Percentiles rank a stretch among this genome's conserved stretches.
phyloP scores from a whole-genome alignment of 257 asterid genomes.

The Solanum chiquidenum region DNA sequence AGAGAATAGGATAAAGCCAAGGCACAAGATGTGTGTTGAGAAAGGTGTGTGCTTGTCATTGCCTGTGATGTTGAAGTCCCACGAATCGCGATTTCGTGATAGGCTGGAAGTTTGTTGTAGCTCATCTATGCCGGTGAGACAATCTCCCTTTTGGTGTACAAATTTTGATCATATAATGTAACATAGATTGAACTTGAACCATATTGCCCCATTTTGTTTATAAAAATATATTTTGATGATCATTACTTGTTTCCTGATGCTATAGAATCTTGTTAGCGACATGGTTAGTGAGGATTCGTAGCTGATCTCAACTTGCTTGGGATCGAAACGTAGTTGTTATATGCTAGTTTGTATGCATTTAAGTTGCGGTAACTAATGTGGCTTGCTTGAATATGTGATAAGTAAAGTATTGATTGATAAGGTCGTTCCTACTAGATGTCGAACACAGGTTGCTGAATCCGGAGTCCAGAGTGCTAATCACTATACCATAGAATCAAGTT shows the following conservation, averaged over 20 bases:
- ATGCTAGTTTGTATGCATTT: not conserved
- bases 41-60: constrained; percentile 67
- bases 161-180: constrained; percentile 21
- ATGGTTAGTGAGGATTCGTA: not conserved
- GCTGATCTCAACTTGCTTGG: not conserved
- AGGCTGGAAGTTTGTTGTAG: constrained; percentile 66
- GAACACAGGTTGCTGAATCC: constrained; percentile 99
- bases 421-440: constrained; percentile 86
- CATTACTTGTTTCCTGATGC: not conserved
- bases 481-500: constrained; percentile 41
- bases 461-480: constrained; percentile 98
- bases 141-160: constrained; percentile 70
- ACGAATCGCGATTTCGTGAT: constrained; percentile 40
- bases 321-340: not conserved
- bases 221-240: not conserved
- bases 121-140: constrained; percentile 63
- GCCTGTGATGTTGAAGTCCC: constrained; percentile 65
- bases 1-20: constrained; percentile 71
- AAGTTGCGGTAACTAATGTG: not conserved
- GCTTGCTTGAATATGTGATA: not conserved
- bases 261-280: not conserved
- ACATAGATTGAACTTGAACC: not conserved
- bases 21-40: constrained; percentile 75
- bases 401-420: not conserved
- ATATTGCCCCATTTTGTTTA: not conserved